Evolutionary conservation across 176 grass and related monocot species (phyloP).

Genomic region (Bonia amplexicaulis): DNA sequence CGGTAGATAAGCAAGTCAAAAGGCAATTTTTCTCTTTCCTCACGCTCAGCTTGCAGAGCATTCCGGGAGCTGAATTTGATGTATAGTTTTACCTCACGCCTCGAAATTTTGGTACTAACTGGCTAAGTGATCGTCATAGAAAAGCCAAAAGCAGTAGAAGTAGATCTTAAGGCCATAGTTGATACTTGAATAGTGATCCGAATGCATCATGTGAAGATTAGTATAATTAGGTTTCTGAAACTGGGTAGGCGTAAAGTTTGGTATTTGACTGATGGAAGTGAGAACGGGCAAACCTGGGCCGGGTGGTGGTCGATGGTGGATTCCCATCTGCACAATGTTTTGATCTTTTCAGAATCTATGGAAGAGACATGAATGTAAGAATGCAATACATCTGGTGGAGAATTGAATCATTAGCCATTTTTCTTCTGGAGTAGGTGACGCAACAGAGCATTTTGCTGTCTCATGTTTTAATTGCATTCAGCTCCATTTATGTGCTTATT

Average conservation of each 20-base stretch:
- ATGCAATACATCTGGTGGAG: constrained; percentile 8
- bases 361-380: neutral
- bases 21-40: neutral
- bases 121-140: neutral
- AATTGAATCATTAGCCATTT: neutral
- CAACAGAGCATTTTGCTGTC: neutral
- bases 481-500: neutral
- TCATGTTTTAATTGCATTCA: neutral
- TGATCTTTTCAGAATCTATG: neutral
- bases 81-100: constrained; percentile 14
- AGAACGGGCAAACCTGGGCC: neutral
- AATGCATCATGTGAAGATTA: neutral
- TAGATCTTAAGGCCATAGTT: neutral
- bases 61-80: constrained; percentile 15
- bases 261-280: neutral
- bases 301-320: neutral
- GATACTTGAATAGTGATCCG: neutral
- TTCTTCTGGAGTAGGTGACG: neutral
- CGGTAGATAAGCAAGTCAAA: constrained; percentile 8
- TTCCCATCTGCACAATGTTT: neutral
- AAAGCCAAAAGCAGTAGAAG: neutral
- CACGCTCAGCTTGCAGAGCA: constrained; percentile 3
- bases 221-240: constrained; percentile 7
- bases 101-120: constrained; percentile 30
- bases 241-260: neutral